A percentile compares a stretch with the other conserved stretches of the same genome.
These are phyloP conservation scores for Backusella mclennaniae DNA, from an alignment of 192 early-diverging fungal species.

Conservation along the genomic window DNA sequence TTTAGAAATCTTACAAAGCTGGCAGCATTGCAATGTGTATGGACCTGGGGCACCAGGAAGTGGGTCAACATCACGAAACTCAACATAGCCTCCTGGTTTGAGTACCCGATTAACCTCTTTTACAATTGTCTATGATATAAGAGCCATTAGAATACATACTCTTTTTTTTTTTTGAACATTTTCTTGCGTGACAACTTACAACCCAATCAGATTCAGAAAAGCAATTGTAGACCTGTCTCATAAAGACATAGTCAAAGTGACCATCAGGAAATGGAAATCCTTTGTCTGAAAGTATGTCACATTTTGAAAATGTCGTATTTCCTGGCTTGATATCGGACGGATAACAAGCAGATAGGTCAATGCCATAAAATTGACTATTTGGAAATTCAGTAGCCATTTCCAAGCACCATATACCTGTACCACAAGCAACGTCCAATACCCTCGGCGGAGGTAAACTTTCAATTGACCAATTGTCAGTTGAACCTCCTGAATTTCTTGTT, in stretches of 20 bases:
- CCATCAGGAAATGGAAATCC: constrained; percentile 13
- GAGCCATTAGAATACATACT: not conserved
- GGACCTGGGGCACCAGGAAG: constrained; percentile 12
- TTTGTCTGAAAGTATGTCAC: not conserved
- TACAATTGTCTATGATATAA: constrained; percentile 3
- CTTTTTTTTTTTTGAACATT: not conserved
- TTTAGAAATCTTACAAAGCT: not conserved
- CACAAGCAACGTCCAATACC: constrained; percentile 1
- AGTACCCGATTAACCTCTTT: constrained; percentile 28
- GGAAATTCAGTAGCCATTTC: constrained; percentile 42
- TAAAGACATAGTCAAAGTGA: constrained; percentile 30
- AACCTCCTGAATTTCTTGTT: not conserved
- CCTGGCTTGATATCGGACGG: constrained; percentile 22
- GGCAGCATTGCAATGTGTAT: not conserved
- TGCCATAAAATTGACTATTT: constrained; percentile 24
- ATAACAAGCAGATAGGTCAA: constrained; percentile 36
- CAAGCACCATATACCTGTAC: constrained; percentile 22
- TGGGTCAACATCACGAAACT: constrained; percentile 35
- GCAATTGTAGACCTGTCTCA: constrained; percentile 21
- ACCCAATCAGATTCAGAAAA: constrained; percentile 19
- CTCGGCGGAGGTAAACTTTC: constrained; percentile 2
- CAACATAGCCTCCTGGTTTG: constrained; percentile 42
- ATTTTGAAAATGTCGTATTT: constrained; percentile 17
- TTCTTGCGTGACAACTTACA: constrained; percentile 9
- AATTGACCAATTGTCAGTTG: not conserved